phyloP scores from a whole-genome alignment of 225 moss, liverwort and hornwort species.

The Marchantia paleacea region DNA sequence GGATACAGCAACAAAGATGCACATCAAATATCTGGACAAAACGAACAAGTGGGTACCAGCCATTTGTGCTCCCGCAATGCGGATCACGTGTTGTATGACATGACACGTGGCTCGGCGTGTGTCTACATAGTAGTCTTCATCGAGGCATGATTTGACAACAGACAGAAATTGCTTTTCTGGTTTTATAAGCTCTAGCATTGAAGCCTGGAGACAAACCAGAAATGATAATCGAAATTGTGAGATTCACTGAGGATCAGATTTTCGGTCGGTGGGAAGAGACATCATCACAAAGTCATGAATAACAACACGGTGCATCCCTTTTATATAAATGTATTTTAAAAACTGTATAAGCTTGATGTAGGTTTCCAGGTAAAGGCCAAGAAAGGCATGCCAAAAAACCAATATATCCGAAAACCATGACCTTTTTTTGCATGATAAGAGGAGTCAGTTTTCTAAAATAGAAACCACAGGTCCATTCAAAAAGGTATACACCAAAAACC shows the following conservation, averaged over 20 bases:
- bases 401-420: no score
- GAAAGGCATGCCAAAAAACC: no score
- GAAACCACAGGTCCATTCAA: no score
- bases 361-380: no score
- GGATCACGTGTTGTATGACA: slow-evolving; percentile 79
- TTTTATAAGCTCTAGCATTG: slow-evolving; percentile 56
- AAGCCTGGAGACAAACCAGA: slow-evolving; percentile 36
- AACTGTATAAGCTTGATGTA: no score
- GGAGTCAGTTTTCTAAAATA: no score
- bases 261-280: neutral
- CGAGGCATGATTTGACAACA: slow-evolving; percentile 69
- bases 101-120: slow-evolving; percentile 79
- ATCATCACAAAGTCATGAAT: neutral
- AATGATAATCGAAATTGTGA: neutral
- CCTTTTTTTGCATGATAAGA: no score
- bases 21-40: neutral
- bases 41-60: slow-evolving; percentile 36
- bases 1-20: neutral
- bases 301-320: neutral
- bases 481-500: no score
- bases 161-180: slow-evolving; percentile 59
- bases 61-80: slow-evolving; percentile 55
- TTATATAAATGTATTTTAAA: neutral
- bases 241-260: no score
- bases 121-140: slow-evolving; percentile 91